A percentile compares a stretch with the other conserved stretches of the same genome.
These are phyloP conservation scores for Diaporthe sp. DNA, from an alignment of 2,329 filamentous ascomycete species.

Conservation along the genomic window DNA sequence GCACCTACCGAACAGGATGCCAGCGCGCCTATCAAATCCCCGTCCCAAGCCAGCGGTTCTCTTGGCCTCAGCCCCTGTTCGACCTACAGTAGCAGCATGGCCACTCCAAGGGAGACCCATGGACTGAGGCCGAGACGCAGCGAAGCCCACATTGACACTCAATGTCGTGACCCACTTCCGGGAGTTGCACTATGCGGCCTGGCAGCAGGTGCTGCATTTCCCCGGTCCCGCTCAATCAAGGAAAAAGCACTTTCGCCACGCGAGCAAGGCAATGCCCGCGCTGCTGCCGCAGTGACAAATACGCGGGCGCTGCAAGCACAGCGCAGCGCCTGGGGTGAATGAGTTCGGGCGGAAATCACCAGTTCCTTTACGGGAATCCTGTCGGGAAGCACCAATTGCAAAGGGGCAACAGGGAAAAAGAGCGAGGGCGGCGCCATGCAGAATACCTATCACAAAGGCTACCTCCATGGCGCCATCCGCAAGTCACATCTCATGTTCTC, in stretches of 20 bases:
- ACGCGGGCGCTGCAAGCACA: neutral
- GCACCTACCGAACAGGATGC: neutral
- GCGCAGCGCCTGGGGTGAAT: neutral
- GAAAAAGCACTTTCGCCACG: conserved; percentile 7
- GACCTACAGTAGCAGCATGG: neutral
- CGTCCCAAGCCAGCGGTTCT: conserved; percentile 27
- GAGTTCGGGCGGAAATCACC: neutral
- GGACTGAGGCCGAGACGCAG: conserved; percentile 22
- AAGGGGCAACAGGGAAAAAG: neutral
- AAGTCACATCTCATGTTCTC: conserved; percentile 1
- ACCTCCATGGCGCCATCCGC: neutral
- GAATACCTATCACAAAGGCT: conserved; percentile 18
- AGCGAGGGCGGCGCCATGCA: neutral
- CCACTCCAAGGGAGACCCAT: conserved; percentile 23
- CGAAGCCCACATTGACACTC: conserved; percentile 20
- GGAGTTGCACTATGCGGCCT: conserved; percentile 20
- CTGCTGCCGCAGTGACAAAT: neutral
- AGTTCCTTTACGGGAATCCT: neutral
- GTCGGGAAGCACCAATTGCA: neutral
- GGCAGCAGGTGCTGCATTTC: conserved; percentile 2
- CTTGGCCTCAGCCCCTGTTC: neutral
- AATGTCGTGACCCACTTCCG: conserved; percentile 23
- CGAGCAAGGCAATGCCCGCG: neutral
- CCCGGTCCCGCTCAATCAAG: conserved; percentile 12
- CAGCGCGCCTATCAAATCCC: conserved; percentile 11